These are phyloP conservation scores for Amanita pallidorosea DNA, from an alignment of 768 basidiomycete genomes.

Conservation along the genomic window DNA sequence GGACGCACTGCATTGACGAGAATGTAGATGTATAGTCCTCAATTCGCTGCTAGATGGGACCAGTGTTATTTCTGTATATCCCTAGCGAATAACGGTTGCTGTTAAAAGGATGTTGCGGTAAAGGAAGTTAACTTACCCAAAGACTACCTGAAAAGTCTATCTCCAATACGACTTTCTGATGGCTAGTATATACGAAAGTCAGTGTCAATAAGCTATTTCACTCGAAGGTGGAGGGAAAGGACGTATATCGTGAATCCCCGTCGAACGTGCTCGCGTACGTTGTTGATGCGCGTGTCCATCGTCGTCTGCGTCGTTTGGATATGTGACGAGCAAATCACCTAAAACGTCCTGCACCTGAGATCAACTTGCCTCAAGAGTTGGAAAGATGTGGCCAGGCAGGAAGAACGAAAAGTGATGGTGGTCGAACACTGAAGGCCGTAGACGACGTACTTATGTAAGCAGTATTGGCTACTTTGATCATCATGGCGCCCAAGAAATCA, in stretches of 20 bases:
- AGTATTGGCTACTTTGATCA: slow-evolving; percentile 14
- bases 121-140: slow-evolving; percentile 44
- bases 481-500: slow-evolving; percentile 65
- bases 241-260: slow-evolving; percentile 91
- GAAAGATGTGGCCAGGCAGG: background rate
- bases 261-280: slow-evolving; percentile 72
- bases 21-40: slow-evolving; percentile 79
- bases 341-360: slow-evolving; percentile 1
- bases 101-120: slow-evolving; percentile 2
- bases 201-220: slow-evolving; percentile 16
- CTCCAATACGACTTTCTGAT: slow-evolving; percentile 93
- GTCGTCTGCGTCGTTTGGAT: slow-evolving; percentile 12
- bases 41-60: slow-evolving; percentile 73
- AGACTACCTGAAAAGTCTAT: slow-evolving; percentile 84
- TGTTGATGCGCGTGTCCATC: slow-evolving; percentile 42
- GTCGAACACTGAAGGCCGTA: slow-evolving; percentile 10
- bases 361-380: background rate
- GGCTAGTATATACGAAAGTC: slow-evolving; percentile 60
- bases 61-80: slow-evolving; percentile 89
- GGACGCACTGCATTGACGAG: slow-evolving; percentile 73
- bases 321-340: slow-evolving; percentile 17
- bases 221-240: slow-evolving; percentile 16
- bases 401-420: slow-evolving; percentile 6
- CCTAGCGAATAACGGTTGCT: slow-evolving; percentile 35
- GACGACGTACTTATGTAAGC: slow-evolving; percentile 24